These are phyloP conservation scores for Glarea lozoyensis DNA, from an alignment of 495 filamentous ascomycete genomes.

Conservation along the genomic window DNA sequence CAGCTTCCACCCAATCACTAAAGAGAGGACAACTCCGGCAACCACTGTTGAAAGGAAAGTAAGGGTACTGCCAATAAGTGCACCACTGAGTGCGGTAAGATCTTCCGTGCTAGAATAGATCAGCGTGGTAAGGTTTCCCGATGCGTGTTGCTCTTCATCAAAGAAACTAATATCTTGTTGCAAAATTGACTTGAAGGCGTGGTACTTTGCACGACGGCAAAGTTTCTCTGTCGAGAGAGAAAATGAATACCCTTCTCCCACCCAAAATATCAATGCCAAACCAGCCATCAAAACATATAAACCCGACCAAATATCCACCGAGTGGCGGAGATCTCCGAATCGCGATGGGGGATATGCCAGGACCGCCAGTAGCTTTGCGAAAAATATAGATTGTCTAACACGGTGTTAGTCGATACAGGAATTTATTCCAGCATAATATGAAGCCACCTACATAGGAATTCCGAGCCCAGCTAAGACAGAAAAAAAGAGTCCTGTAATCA, in stretches of 20 bases:
- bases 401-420: neutral
- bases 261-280: slow-evolving; percentile 27
- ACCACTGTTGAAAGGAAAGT: slow-evolving; percentile 38
- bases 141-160: slow-evolving; percentile 49
- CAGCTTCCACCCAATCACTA: slow-evolving; percentile 56
- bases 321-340: slow-evolving; percentile 8
- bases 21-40: slow-evolving; percentile 40
- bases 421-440: neutral
- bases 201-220: slow-evolving; percentile 27
- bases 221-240: slow-evolving; percentile 47
- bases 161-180: slow-evolving; percentile 54
- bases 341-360: slow-evolving; percentile 1
- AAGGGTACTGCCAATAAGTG: slow-evolving; percentile 17
- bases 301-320: slow-evolving; percentile 11
- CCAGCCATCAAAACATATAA: slow-evolving; percentile 44
- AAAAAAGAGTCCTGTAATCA: neutral
- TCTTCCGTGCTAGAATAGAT: slow-evolving; percentile 49
- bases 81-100: slow-evolving; percentile 21
- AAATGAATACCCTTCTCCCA: slow-evolving; percentile 24
- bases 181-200: slow-evolving; percentile 47
- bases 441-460: neutral
- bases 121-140: slow-evolving; percentile 49
- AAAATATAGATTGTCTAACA: neutral
- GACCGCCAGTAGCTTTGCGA: slow-evolving; percentile 2
- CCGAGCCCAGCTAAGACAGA: neutral